phyloP scores from a whole-genome alignment of 163 green algal genomes.

The Chlorella variabilis region DNA sequence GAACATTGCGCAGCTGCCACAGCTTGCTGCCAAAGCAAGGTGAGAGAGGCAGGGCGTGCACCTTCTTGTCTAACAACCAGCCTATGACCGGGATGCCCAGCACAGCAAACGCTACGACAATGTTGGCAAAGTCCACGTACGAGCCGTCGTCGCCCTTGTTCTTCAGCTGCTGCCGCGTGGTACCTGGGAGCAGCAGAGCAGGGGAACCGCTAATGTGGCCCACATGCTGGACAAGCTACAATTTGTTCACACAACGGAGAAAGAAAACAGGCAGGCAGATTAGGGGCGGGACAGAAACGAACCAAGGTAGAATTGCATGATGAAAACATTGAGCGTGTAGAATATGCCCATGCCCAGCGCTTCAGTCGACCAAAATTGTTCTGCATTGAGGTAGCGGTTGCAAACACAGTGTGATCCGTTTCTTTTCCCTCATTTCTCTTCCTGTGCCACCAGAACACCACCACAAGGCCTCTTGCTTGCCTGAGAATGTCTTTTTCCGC shows the following conservation, averaged over 20 bases:
- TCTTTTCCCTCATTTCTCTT: neutral
- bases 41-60: neutral
- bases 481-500: slow-evolving; percentile 64
- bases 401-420: neutral
- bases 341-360: slow-evolving; percentile 73
- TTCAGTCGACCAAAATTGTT: slow-evolving; percentile 63
- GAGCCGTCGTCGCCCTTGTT: slow-evolving; percentile 61
- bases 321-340: slow-evolving; percentile 77
- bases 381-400: neutral
- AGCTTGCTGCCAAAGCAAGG: neutral
- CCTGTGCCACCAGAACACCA: too few relatives aligned
- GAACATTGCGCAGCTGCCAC: neutral
- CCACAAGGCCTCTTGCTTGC: too few relatives aligned
- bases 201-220: neutral
- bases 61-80: slow-evolving; percentile 72
- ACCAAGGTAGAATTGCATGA: slow-evolving; percentile 74
- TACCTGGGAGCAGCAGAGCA: slow-evolving; percentile 39
- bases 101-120: slow-evolving; percentile 69
- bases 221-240: neutral
- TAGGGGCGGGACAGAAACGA: too few relatives aligned
- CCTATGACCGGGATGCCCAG: slow-evolving; percentile 66
- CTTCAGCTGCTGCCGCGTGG: slow-evolving; percentile 63
- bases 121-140: slow-evolving; percentile 67
- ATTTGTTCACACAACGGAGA: too few relatives aligned
- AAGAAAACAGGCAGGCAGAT: too few relatives aligned